Percentiles rank a stretch among this genome's conserved stretches.
These are phyloP conservation scores for Arthrobotrys iridis DNA, from an alignment of 2,329 filamentous ascomycete genomes.

Conservation along the genomic window DNA sequence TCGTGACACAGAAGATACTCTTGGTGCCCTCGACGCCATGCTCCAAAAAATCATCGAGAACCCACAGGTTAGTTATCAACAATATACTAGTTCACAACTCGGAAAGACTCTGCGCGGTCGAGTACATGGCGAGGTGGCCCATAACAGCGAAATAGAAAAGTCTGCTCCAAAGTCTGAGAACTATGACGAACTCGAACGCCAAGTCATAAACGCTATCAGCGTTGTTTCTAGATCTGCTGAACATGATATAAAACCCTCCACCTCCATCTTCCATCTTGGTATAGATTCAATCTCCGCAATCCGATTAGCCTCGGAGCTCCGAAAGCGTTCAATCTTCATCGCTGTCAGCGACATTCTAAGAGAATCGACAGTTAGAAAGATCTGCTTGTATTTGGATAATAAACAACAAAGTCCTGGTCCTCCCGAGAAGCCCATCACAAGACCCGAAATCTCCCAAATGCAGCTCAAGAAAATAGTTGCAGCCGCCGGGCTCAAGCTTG, in stretches of 20 bases:
- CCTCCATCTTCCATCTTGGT: constrained; percentile 82
- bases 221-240: constrained; percentile 70
- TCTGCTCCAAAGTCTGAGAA: constrained; percentile 58
- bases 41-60: constrained; percentile 32
- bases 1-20: constrained; percentile 60
- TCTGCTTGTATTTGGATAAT: constrained; percentile 65
- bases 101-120: constrained; percentile 52
- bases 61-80: constrained; percentile 3
- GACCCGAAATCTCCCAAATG: constrained; percentile 61
- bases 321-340: constrained; percentile 71
- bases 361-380: constrained; percentile 72
- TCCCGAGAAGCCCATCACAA: constrained; percentile 37
- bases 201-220: constrained; percentile 61
- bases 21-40: constrained; percentile 32
- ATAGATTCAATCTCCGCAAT: constrained; percentile 93
- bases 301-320: constrained; percentile 78
- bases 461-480: constrained; percentile 57
- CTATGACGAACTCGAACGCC: constrained; percentile 62
- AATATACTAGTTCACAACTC: constrained; percentile 4
- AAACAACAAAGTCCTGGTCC: constrained; percentile 27
- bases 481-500: constrained; percentile 24
- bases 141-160: constrained; percentile 3
- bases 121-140: constrained; percentile 8
- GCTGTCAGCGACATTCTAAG: constrained; percentile 77
- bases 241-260: constrained; percentile 69